A percentile compares a stretch with the other conserved stretches of the same genome.
These are phyloP conservation scores for Ogataea zsoltii DNA, from an alignment of 805 yeast species.

Conservation along the genomic window DNA sequence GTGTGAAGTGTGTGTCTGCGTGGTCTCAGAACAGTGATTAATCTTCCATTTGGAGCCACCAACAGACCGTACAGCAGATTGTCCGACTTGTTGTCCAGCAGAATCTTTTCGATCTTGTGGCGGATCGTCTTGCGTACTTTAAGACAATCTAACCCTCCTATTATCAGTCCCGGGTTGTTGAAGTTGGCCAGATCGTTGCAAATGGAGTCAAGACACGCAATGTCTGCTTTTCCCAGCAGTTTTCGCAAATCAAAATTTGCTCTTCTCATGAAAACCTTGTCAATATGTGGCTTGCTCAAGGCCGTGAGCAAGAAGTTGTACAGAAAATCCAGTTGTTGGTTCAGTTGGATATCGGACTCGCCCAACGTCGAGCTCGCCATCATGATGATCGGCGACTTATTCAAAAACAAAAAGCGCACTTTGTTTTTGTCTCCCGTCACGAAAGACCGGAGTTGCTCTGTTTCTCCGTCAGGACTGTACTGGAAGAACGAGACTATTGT, in stretches of 20 bases:
- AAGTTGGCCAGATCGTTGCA: constrained; percentile 50
- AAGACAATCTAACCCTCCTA: constrained; percentile 67
- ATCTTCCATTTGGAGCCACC: constrained; percentile 59
- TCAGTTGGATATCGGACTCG: constrained; percentile 52
- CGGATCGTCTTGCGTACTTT: constrained; percentile 60
- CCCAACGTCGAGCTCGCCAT: constrained; percentile 64
- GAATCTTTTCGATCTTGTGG: constrained; percentile 52
- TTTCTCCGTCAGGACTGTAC: constrained; percentile 36
- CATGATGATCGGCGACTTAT: constrained; percentile 68
- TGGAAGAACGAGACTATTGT: constrained; percentile 75
- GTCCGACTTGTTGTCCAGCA: constrained; percentile 48
- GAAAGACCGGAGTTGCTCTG: constrained; percentile 49
- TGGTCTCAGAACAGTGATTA: constrained; percentile 75
- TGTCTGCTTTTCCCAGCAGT: constrained; percentile 72
- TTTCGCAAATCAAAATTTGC: constrained; percentile 82
- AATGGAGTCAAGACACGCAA: constrained; percentile 66
- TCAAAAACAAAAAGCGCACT: constrained; percentile 56
- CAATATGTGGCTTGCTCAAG: constrained; percentile 75
- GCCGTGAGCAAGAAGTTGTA: constrained; percentile 82
- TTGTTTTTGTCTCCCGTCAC: constrained; percentile 45
- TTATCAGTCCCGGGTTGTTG: constrained; percentile 57
- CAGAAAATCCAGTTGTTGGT: constrained; percentile 67
- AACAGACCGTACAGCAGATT: constrained; percentile 76
- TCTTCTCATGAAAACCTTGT: constrained; percentile 64
- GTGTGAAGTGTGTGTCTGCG: constrained; percentile 76